Evolutionary conservation across 1,284 basidiomycete genomes (phyloP).

Genomic region (Golubevia sp.): DNA sequence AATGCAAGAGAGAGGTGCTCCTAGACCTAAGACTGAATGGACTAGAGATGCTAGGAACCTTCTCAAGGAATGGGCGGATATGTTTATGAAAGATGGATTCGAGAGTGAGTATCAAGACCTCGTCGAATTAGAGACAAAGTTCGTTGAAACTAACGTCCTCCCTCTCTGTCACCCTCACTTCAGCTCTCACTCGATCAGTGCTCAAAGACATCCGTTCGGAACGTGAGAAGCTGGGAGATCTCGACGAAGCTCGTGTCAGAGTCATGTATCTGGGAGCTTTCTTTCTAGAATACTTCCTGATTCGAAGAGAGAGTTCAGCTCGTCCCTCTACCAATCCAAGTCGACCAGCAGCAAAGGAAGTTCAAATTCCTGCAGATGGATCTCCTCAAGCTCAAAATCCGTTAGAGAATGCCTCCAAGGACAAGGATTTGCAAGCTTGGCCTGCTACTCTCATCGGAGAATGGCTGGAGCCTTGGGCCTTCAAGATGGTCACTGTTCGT

Average conservation of each 20-base stretch:
- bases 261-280: slow-evolving; percentile 49
- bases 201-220: slow-evolving; percentile 56
- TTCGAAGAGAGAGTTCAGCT: slow-evolving; percentile 16
- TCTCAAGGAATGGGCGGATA: slow-evolving; percentile 46
- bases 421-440: slow-evolving; percentile 11
- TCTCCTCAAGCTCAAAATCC: not conserved
- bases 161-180: not conserved
- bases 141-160: not conserved
- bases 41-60: slow-evolving; percentile 29
- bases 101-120: slow-evolving; percentile 18
- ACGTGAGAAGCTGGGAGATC: slow-evolving; percentile 50
- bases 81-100: slow-evolving; percentile 47
- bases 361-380: not conserved
- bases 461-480: slow-evolving; percentile 56
- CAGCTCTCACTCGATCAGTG: slow-evolving; percentile 31
- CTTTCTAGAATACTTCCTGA: slow-evolving; percentile 56
- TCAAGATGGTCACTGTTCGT: slow-evolving; percentile 47
- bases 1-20: slow-evolving; percentile 44
- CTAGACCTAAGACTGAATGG: slow-evolving; percentile 35
- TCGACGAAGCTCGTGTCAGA: slow-evolving; percentile 47
- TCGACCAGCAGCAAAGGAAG: not conserved
- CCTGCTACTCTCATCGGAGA: slow-evolving; percentile 35
- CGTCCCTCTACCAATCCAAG: not conserved
- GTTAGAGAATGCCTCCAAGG: not conserved
- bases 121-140: not conserved